These are phyloP conservation scores for Tylopilus sp. DNA, from an alignment of 768 basidiomycete genomes.

Conservation along the genomic window DNA sequence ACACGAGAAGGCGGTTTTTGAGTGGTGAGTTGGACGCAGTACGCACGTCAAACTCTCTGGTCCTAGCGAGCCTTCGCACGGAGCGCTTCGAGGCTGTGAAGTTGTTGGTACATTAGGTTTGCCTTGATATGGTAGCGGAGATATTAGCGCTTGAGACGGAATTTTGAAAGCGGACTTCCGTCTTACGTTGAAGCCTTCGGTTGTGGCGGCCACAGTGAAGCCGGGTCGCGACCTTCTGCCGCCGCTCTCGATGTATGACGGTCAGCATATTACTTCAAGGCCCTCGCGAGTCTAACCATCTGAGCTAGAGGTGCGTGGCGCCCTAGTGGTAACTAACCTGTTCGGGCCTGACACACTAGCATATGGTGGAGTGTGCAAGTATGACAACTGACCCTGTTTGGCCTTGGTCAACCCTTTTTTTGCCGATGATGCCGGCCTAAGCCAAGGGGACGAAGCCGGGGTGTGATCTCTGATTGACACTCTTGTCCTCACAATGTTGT, in stretches of 20 bases:
- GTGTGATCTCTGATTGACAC: background rate
- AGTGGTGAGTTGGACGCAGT: constrained; percentile 8
- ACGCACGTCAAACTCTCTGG: constrained; percentile 9
- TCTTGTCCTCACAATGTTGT: no score
- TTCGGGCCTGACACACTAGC: background rate
- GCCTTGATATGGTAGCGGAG: constrained; percentile 8
- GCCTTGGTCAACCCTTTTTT: background rate
- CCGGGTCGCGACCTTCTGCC: background rate
- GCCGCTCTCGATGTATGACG: no score
- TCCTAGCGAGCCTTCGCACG: constrained; percentile 21
- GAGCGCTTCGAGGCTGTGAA: constrained; percentile 7
- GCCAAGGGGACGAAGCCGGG: background rate
- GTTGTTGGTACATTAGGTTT: constrained; percentile 1
- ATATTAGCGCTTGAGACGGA: background rate
- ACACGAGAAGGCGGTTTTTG: constrained; percentile 15
- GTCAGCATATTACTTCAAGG: background rate
- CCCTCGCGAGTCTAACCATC: background rate
- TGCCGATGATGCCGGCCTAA: background rate
- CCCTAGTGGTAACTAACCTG: background rate
- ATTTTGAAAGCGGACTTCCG: background rate
- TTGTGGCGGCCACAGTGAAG: background rate
- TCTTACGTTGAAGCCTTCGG: constrained; percentile 7
- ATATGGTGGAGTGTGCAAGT: background rate
- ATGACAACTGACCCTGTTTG: background rate
- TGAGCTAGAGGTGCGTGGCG: no score